Evolutionary conservation across 116 monocot species (phyloP).

Genomic region (Zostera marina): DNA sequence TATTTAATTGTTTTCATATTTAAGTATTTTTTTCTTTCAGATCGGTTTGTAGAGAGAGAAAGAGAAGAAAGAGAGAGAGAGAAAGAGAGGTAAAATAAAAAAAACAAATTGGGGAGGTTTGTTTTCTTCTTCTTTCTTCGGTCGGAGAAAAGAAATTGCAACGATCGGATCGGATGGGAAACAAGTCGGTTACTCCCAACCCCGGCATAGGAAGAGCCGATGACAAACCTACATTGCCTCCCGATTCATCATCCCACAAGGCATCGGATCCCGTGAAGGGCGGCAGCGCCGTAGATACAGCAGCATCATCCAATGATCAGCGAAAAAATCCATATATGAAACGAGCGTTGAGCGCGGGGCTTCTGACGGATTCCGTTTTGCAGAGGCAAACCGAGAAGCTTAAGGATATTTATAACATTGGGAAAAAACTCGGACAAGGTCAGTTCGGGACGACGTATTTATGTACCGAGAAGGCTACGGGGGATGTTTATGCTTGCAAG

Average conservation of each 20-base stretch:
- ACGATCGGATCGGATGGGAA: slow-evolving; percentile 1
- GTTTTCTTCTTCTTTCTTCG: too few species aligned
- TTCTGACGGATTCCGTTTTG: slow-evolving; percentile 16
- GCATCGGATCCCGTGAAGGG: neutral
- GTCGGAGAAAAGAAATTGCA: too few species aligned
- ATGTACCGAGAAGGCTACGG: slow-evolving; percentile 18
- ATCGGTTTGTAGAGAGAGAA: too few species aligned
- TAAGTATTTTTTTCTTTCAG: too few species aligned
- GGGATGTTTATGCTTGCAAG: slow-evolving; percentile 20
- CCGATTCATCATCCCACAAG: neutral
- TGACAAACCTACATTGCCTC: neutral
- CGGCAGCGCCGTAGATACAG: neutral
- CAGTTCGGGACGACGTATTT: slow-evolving; percentile 30
- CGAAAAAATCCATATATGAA: neutral
- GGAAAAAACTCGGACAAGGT: slow-evolving; percentile 22
- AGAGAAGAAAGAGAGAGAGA: too few species aligned
- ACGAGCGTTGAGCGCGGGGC: slow-evolving; percentile 11
- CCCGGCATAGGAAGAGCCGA: neutral
- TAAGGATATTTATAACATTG: slow-evolving; percentile 17
- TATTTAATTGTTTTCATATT: too few species aligned
- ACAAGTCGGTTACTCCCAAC: neutral
- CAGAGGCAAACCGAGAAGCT: slow-evolving; percentile 14
- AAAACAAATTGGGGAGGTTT: too few species aligned
- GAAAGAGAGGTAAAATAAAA: too few species aligned
- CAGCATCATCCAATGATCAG: neutral